Base-by-base conservation (phyloP, 305 asterid genomes). In the Fraxinus latifolia region DNA sequence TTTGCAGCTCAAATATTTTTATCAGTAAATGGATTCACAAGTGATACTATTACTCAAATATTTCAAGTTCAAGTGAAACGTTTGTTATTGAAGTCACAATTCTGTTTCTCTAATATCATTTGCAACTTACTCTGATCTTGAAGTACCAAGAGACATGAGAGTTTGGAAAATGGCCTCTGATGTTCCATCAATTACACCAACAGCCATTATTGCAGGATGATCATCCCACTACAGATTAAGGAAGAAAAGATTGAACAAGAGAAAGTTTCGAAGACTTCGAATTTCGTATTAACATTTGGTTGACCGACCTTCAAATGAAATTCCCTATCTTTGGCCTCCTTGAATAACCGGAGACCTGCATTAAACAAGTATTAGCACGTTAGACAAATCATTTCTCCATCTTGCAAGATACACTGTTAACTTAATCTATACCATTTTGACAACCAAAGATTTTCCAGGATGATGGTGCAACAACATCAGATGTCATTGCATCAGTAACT, bases 121-220 rank as follows among this genome's bases (percentile, higher is more conserved):
- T 32, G 27, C 11, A 75, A 89, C 97, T 87, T 89, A 93, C 99
- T 96, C 98, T 76, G 98, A 91, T 94, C 99, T 93, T 79, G 96
- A 96, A 90, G 97, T 91, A 85, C 98, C 97, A 86, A 96, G 98
- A 82, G 99, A 93, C 95, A 96, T 91, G 73, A 96, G 93, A n/a
- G 98, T 94, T 88, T 92, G 98, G 84, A 94, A 96, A 87, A 93
- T 88, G 83, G 96, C 97, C 88, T 96, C 98, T 73, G 97, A 96
- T 84, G 95, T 88, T 82, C 94, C 98, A 87, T 92, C 95, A 85
- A 94, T 87, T 80, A 93, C 93, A 83, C 99, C 99, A 89, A 96
- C 99, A 65, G 97, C 99, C 99, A 96, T 96, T 82, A 96, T 91
- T 75, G 99, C 99, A 17, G 99, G 99, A 89, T 93, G 97, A 87